Conservation (phyloP, 2,329 filamentous ascomycete species). For the Ascochyta clinopodiicola region DNA sequence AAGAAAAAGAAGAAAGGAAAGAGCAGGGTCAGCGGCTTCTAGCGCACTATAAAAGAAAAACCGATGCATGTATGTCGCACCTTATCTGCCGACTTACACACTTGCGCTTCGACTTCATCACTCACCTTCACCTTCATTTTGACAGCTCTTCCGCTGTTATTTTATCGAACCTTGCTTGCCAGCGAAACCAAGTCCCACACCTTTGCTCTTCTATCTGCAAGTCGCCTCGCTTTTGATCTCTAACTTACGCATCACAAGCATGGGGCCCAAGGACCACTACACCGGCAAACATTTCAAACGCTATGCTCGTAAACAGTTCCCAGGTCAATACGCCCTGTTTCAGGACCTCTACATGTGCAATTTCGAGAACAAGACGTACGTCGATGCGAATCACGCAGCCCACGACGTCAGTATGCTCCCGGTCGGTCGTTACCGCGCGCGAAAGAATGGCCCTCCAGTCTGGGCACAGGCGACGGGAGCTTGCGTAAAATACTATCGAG, state of each 20-base stretch:
- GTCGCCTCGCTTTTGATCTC: not conserved
- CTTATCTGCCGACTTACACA: too few relatives aligned
- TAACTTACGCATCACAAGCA: not conserved
- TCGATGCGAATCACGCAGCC: not conserved
- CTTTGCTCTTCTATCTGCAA: not conserved
- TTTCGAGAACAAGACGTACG: not conserved
- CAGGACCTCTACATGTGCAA: not conserved
- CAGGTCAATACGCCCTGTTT: not conserved
- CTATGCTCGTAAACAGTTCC: not conserved
- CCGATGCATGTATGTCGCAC: too few relatives aligned
- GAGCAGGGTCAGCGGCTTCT: slow-evolving; percentile 45
- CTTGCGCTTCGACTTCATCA: not conserved
- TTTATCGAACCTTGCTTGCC: not conserved
- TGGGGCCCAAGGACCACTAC: not conserved
- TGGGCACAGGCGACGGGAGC: slow-evolving; percentile 4
- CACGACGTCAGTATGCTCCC: not conserved
- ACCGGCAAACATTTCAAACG: not conserved
- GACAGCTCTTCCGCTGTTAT: not conserved
- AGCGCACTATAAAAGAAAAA: too few relatives aligned
- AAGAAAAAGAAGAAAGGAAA: slow-evolving; percentile 46
- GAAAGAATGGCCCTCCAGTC: not conserved
- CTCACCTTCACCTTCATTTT: not conserved
- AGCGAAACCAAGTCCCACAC: not conserved
- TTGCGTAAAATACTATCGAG: slow-evolving; percentile 1
- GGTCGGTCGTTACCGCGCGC: slow-evolving; percentile 6